phyloP scores from a whole-genome alignment of 176 grass and related monocot genomes.

The Carex littledalei region DNA sequence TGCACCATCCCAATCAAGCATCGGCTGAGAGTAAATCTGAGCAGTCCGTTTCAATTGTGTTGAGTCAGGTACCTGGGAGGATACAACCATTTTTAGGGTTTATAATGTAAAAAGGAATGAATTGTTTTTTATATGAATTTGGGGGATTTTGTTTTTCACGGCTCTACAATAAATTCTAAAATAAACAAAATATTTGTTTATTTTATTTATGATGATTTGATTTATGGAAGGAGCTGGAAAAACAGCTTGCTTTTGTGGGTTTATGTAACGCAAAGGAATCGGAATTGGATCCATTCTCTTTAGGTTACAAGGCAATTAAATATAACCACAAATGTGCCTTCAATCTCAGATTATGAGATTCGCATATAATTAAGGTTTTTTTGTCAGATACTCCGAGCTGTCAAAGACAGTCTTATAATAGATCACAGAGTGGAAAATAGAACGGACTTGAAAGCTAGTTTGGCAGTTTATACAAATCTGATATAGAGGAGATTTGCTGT shows the following conservation, averaged over 20 bases:
- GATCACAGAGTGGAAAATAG: not conserved
- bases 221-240: no score
- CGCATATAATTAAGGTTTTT: not conserved
- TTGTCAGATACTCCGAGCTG: not conserved
- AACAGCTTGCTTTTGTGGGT: no score
- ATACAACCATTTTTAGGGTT: no score
- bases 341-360: conserved; percentile 2
- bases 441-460: not conserved
- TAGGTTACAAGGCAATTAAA: not conserved
- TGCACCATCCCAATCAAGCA: no score
- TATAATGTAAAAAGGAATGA: no score
- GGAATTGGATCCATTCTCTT: not conserved
- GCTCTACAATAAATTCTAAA: no score
- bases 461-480: not conserved
- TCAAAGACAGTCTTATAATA: not conserved
- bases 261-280: not conserved
- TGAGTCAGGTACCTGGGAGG: no score
- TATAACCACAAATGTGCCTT: not conserved
- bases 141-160: not conserved
- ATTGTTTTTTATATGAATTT: not conserved
- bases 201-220: no score
- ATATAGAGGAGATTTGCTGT: not conserved
- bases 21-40: no score
- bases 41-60: no score
- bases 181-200: not conserved